Evolutionary conservation across 2,329 filamentous ascomycete species (phyloP), one percentile per base, ranked within the genome.

Genomic region (Aspergillus fumigatiaffinis): DNA sequence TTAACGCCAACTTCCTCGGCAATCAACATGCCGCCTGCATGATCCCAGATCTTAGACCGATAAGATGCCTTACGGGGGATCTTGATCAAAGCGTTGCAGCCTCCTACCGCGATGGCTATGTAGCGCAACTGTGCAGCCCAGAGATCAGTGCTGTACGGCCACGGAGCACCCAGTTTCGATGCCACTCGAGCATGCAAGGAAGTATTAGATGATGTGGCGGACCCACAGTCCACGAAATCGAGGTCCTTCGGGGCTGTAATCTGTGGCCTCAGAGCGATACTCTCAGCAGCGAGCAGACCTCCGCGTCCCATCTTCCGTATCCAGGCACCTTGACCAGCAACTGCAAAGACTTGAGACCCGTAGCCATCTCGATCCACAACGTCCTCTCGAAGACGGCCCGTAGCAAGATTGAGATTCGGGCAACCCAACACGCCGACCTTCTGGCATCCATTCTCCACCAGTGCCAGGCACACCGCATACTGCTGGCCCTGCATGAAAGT

Each of bases 401-500:
- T 66, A 41, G 73, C 66, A 9, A 78, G 72, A 8, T 77, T 75
- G n/a, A 87, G 72, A 62, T 87, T 87, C 9, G 86, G 85, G 67
- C 83, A 87, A 8, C 82, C 85, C 46, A 87, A 72, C 2, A 86
- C 82, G n/a, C 81, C 84, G 23, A 88, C 68, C 52, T 80, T 74
- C 68, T 88, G 82, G 49, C 71, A 65, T 3, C 85, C 85, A 53
- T 86, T 75, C 57, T 84, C 79, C 2, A 87, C 70, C 60, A 88
- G 71, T 3, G 82, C 81, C 21, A 87, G 72, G 58, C 83, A 83
- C 3, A 88, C 83, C 3, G 82, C 85, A 58, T 87, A 88, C 71
- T 88, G 85, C 69, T 84, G 78, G 3, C 82, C 82, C 42, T 73
- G 73, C 61, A 88, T 80, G 57, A 86, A 88, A 0, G 84, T 82